Base-by-base conservation (phyloP, 1,284 basidiomycete species). In the Microbotryum lychnidis-dioicae region DNA sequence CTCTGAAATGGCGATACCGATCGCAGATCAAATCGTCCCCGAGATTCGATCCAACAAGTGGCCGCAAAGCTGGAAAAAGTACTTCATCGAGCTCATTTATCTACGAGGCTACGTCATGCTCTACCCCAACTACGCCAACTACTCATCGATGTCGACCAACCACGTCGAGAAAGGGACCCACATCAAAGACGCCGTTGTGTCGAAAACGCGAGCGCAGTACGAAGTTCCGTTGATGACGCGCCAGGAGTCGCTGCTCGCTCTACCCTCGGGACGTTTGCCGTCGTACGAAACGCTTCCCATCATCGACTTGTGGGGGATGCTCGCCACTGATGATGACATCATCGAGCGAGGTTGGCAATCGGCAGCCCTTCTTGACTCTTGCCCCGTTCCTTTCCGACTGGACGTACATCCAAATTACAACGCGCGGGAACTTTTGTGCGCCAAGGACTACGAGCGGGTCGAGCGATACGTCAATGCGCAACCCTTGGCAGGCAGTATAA, bases 11-110 rank as follows among this genome's bases (percentile, higher is more conserved):
- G 72, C 73, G 52, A 69, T 82, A 57, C 72, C 78, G 12, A 75
- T 83, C 57, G 73, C 76, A 6, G 74, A 75, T 37, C 64, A 76
- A 44, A 77, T 90, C 64, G 86, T 89, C 23, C 86, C 85, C 0
- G 76, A 81, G 25, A 82, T 88, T 25, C 83, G 87, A 45, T 89
- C 87, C 25, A 90, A 87, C 76, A 77, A 78, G 42, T 91, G 89
- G 89, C 79, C 80, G 20, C 80, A 80, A 54, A 88, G 86, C 9
- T 91, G 88, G 89, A 91, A 91, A 74, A 85, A 84, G 65, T 90
- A 85, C 75, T 87, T 90, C 73, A 90, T 89, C 74, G 88, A 91
- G 74, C 79, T 90, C 54, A 83, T 82, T 45, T 87, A 84, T 73
- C 79, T 91, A 16, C 82, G 84, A 9, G 87, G 87, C 6, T 88